Conservation (phyloP, 495 filamentous ascomycete species). For the Podospora sp. region DNA sequence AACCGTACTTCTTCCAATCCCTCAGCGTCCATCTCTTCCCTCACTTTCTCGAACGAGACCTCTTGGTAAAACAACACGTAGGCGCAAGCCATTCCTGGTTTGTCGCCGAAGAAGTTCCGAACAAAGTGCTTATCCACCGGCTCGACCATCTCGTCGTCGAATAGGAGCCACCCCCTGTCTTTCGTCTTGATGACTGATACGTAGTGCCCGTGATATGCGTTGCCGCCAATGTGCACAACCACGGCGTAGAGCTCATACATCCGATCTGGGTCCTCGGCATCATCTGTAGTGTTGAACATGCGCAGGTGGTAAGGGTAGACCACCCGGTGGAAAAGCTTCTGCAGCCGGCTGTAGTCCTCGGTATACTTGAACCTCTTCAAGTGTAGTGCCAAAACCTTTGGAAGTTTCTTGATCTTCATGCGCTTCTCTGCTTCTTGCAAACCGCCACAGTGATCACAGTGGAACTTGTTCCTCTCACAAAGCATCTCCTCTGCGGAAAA, state of each 20-base stretch:
- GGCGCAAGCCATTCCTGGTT: constrained; percentile 86
- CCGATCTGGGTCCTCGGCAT: constrained; percentile 91
- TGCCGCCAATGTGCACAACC: constrained; percentile 98
- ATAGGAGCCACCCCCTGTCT: constrained; percentile 92
- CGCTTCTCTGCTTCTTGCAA: constrained; percentile 97
- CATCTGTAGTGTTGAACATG: constrained; percentile 97
- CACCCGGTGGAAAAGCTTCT: constrained; percentile 96
- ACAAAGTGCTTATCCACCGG: constrained; percentile 97
- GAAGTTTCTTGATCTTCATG: constrained; percentile 97
- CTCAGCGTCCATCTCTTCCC: constrained; percentile 80
- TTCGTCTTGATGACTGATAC: constrained; percentile 97
- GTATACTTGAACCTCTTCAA: constrained; percentile 98
- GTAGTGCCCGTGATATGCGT: constrained; percentile 96
- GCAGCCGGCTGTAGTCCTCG: constrained; percentile 86
- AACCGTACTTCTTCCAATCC: constrained; percentile 65
- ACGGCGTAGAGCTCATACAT: constrained; percentile 97
- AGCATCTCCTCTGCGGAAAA: constrained; percentile 99
- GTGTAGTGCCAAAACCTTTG: constrained; percentile 88
- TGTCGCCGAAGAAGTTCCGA: constrained; percentile 96
- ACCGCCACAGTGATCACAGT: constrained; percentile 95
- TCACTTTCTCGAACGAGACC: constrained; percentile 85
- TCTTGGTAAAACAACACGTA: constrained; percentile 99
- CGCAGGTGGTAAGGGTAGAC: constrained; percentile 96
- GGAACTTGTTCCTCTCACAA: constrained; percentile 97
- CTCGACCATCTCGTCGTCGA: constrained; percentile 98